Evolutionary conservation across 2,329 filamentous ascomycete species (phyloP), one percentile per base, ranked within the genome.

Genomic region (Nigrospora oryzae): DNA sequence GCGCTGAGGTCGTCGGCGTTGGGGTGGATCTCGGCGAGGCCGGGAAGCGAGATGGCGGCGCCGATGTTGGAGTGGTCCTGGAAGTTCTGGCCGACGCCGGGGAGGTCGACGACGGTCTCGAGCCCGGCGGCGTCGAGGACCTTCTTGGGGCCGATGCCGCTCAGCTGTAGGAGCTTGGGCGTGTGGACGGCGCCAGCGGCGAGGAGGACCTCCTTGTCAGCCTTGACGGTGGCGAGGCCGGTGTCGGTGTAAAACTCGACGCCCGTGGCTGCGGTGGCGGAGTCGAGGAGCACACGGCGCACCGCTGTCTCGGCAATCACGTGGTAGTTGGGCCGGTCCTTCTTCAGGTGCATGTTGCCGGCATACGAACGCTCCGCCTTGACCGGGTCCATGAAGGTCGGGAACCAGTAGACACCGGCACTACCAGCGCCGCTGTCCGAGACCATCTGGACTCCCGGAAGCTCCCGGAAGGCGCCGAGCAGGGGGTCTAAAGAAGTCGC

Each of bases 61-160:
- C 44, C 38, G 40, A 62, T 52, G 17, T 45, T 50, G 32, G 55
- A 53, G 15, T 75, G 70, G 49, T 75, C 71, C 47, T 74, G 70
- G 46, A 74, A 68, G 47, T 73, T 70, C 42, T 69, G 62, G 5
- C 72, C 72, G 4, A 76, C 71, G 3, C 68, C 67, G 5, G 68
- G 65, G 14, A 73, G 59, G 40, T 72, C 63, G 33, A 71, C 59
- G 6, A 66, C 46, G 2, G 60, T 57, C 8, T 64, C 57, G 28
- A 76, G 67, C 2, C 65, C 67, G 7, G 64, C 63, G 11, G 59
- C 56, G n/a, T 63, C 51, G 3, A 79, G 66, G 13, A 76, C 54
- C 16, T 62, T 57, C 8, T 57, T 59, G 11, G 68, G 63, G 12
- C 66, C 66, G 17, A 68, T 56, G 6, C 64, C 65, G 38, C 63